A percentile compares a stretch with the other conserved stretches of the same genome.
phyloP scores from a whole-genome alignment of 805 yeast genomes.

The Tetrapisispora fleetii region DNA sequence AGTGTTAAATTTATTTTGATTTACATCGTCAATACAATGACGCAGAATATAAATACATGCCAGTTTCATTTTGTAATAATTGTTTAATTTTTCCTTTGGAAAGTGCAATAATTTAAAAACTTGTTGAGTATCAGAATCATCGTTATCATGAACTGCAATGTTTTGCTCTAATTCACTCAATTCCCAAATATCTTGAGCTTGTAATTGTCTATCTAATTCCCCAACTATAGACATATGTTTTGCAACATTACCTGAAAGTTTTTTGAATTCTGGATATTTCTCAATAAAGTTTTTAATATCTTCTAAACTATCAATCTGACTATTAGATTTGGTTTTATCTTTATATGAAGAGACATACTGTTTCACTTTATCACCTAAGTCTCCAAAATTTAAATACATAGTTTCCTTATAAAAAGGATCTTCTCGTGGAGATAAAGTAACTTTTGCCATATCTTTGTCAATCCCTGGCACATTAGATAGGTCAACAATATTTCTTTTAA shows the following conservation, averaged over 20 bases:
- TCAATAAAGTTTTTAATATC: conserved; percentile 89
- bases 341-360: conserved; percentile 78
- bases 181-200: conserved; percentile 59
- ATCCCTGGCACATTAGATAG: conserved; percentile 46
- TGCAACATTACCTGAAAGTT: conserved; percentile 75
- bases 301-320: conserved; percentile 61
- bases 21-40: conserved; percentile 41
- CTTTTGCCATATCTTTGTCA: conserved; percentile 48
- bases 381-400: conserved; percentile 89
- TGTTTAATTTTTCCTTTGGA: conserved; percentile 32
- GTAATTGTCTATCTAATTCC: conserved; percentile 71
- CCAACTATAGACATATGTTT: conserved; percentile 88
- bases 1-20: conserved; percentile 43
- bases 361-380: conserved; percentile 79
- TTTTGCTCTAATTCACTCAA: conserved; percentile 86
- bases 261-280: conserved; percentile 88
- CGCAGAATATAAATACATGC: conserved; percentile 65
- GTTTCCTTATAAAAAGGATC: conserved; percentile 73
- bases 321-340: conserved; percentile 60
- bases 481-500: conserved; percentile 70
- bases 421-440: conserved; percentile 55
- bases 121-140: conserved; percentile 44
- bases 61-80: conserved; percentile 57
- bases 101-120: conserved; percentile 44
- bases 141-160: conserved; percentile 56